Evolutionary conservation across 768 basidiomycete species (phyloP), one percentile per base, ranked within the genome.

Genomic region (Mrakia frigida): DNA sequence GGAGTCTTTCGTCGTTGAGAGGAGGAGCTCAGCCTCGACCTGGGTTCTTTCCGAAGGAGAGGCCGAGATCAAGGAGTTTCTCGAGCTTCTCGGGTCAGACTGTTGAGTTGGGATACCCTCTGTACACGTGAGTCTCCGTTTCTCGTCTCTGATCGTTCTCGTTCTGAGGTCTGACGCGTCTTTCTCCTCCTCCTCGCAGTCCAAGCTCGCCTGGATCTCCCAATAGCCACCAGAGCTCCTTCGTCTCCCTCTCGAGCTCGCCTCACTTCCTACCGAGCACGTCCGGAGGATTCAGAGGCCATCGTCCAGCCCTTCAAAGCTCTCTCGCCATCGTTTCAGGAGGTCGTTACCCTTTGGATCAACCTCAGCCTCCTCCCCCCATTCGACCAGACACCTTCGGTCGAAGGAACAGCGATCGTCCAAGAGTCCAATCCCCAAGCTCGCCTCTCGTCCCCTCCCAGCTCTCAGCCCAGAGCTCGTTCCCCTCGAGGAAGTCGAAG

Each of bases 41-140:
- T 33, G 50, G 70, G 9, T 59, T 72, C 52, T 72, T 72, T 53
- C 70, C 70, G 39, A 46, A 37, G 37, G 76, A 71, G 14, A n/a
- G 76, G 37, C 76, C 76, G 28, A 72, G 76, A 65, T 77, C 76
- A 35, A 43, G 70, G 28, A 72, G 59, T 33, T 72, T 72, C 70
- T 52, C 46, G 18, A 53, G 35, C 60, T 72, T 59, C 52, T 53
- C 28, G 21, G 70, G 70, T 10, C 50, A 56, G 35, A 59, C 70
- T 3, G 46, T 59, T 0, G 70, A 72, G 37, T 35, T 59, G 25
- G 70, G 70, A 10, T 72, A 72, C 23, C 70, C 70, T 7, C 50
- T 59, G 14, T 50, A 33, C 46, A 63, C 31, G 61, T 63, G 31
- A 63, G 61, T 35, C 13, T 35, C 21, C 61, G 35, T 33, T 63